Percentiles rank a stretch among this genome's conserved stretches.
Evolutionary conservation across 371 early-diverging fungal genomes (phyloP).

Genomic region (Furculomyces boomerangus): DNA sequence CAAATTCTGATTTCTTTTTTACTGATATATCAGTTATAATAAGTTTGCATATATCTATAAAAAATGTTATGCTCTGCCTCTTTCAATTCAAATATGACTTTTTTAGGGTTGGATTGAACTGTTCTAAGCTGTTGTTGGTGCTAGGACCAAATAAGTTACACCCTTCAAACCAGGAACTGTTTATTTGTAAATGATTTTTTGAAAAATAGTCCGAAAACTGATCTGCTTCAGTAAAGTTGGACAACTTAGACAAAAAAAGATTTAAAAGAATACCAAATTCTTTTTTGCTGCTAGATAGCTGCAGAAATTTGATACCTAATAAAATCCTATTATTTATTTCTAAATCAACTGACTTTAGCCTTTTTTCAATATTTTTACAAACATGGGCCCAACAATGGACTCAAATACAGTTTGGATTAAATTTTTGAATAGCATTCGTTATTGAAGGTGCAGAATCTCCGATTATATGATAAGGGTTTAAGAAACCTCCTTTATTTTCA

Average conservation of each 20-base stretch:
- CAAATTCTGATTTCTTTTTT: background rate
- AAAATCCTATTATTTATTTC: background rate
- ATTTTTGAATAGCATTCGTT: background rate
- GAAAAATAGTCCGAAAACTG: background rate
- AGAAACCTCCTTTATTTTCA: background rate
- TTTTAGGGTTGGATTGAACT: background rate
- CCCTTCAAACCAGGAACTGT: background rate
- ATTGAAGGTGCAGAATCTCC: background rate
- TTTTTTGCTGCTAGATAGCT: background rate
- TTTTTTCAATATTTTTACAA: background rate
- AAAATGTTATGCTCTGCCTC: background rate
- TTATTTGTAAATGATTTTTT: background rate
- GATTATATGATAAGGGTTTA: background rate
- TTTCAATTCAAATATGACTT: background rate
- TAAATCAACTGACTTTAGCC: background rate
- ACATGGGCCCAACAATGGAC: background rate
- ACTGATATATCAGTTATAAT: background rate
- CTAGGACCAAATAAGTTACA: background rate
- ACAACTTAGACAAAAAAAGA: background rate
- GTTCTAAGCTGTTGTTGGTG: background rate
- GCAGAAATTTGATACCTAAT: background rate
- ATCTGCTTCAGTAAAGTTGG: background rate
- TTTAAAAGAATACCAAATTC: background rate
- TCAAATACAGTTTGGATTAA: background rate
- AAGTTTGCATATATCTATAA: background rate